Evolutionary conservation across 1,139 yeast genomes (phyloP).

Genomic region (Geotrichum citri-aurantii): DNA sequence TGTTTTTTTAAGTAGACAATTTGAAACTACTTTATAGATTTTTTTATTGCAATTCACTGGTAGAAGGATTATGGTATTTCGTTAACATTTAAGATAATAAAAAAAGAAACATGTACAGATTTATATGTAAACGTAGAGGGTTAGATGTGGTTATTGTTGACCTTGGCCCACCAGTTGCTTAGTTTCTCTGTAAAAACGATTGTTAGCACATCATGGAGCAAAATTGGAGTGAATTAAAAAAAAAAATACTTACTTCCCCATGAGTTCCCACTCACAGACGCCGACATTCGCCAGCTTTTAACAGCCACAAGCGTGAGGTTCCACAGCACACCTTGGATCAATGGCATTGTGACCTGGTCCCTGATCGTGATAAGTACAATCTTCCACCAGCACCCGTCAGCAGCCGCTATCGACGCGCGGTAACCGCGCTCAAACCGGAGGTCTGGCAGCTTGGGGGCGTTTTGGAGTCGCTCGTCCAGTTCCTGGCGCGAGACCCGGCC

Average conservation of each 20-base stretch:
- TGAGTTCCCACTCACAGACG: constrained; percentile 23
- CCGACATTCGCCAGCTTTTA: constrained; percentile 38
- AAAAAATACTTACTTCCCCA: constrained; percentile 31
- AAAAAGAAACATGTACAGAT: no score
- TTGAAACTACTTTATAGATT: neutral
- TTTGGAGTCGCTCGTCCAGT: neutral
- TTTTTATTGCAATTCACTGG: neutral
- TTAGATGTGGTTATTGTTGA: constrained; percentile 18
- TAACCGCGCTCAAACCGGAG: constrained; percentile 33
- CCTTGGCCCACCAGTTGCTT: constrained; percentile 19
- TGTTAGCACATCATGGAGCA: neutral
- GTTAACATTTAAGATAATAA: no score
- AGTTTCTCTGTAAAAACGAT: constrained; percentile 6
- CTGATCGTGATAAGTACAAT: constrained; percentile 31
- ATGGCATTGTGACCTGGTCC: constrained; percentile 37
- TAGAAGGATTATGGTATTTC: no score
- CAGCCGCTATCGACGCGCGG: constrained; percentile 29
- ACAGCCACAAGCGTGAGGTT: constrained; percentile 40
- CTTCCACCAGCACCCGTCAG: constrained; percentile 28
- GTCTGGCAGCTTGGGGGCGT: constrained; percentile 28
- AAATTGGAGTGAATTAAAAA: neutral
- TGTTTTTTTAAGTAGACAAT: neutral
- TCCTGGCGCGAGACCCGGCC: neutral
- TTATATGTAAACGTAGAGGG: no score
- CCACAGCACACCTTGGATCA: constrained; percentile 50